Percentiles rank a stretch among this genome's conserved stretches.
Conservation (phyloP, 192 early-diverging fungal species). For the Umbelopsis sp. region DNA sequence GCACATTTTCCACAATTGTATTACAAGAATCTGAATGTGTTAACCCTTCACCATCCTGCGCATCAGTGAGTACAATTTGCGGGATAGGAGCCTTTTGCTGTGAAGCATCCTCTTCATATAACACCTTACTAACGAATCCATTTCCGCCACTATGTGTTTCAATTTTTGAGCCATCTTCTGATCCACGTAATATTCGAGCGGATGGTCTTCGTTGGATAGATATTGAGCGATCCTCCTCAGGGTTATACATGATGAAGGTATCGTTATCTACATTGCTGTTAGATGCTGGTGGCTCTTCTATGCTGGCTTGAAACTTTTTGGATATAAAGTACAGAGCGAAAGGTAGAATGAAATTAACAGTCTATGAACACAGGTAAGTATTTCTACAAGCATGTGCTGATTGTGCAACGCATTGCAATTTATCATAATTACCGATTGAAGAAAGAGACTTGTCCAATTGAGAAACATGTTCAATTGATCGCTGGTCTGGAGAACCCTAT, state of each 20-base stretch:
- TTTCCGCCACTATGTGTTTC: neutral
- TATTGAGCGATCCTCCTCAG: constrained; percentile 25
- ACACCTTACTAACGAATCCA: too few species aligned
- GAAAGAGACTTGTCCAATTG: constrained; percentile 66
- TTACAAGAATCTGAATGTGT: too few species aligned
- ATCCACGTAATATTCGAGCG: constrained; percentile 15
- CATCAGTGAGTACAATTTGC: constrained; percentile 23
- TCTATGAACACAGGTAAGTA: constrained; percentile 22
- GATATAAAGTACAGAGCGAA: constrained; percentile 69
- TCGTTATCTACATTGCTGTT: constrained; percentile 18
- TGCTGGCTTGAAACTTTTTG: constrained; percentile 32
- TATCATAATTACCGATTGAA: constrained; percentile 48
- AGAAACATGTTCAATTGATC: constrained; percentile 54
- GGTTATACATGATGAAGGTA: constrained; percentile 30
- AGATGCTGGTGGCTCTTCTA: constrained; percentile 27
- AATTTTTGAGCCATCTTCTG: constrained; percentile 25
- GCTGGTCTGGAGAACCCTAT: constrained; percentile 66
- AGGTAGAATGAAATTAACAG: constrained; percentile 70
- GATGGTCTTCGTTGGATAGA: constrained; percentile 24
- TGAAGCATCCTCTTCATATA: neutral
- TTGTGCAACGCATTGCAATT: neutral
- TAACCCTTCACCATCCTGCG: too few species aligned
- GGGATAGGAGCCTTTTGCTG: constrained; percentile 2
- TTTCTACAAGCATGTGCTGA: neutral
- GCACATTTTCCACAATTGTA: too few species aligned